Percentiles rank a stretch among this genome's conserved stretches.
These are phyloP conservation scores for Pichia sp. DNA, from an alignment of 1,139 yeast genomes.

Conservation along the genomic window DNA sequence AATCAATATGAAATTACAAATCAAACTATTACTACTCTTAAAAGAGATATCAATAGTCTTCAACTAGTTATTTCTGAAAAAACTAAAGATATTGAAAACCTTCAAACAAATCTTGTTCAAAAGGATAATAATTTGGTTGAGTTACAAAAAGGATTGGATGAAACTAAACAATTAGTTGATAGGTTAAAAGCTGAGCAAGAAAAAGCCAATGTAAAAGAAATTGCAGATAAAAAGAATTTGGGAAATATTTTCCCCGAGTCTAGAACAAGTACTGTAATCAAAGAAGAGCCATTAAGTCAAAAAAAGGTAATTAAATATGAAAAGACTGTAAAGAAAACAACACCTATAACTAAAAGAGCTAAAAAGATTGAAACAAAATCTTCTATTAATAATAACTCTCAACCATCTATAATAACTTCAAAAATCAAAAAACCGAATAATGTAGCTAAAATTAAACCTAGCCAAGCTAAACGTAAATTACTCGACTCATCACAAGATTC, in stretches of 20 bases:
- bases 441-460: too few species aligned
- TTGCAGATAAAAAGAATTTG: neutral
- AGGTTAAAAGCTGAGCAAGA: neutral
- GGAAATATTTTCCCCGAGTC: conserved; percentile 3
- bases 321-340: neutral
- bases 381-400: neutral
- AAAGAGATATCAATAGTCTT: neutral
- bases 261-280: conserved; percentile 6
- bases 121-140: neutral
- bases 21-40: neutral
- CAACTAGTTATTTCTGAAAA: neutral
- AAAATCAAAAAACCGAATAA: too few species aligned
- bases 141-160: neutral
- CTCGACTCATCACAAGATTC: conserved; percentile 9
- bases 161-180: neutral
- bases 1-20: neutral
- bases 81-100: neutral
- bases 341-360: neutral
- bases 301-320: neutral
- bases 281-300: neutral
- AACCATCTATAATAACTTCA: neutral
- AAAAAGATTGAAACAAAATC: neutral
- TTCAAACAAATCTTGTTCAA: neutral
- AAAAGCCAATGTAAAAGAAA: neutral
- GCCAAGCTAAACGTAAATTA: conserved; percentile 8